These are phyloP conservation scores for Rugonectria rugulosa DNA, from an alignment of 2,329 filamentous ascomycete genomes.

Conservation along the genomic window DNA sequence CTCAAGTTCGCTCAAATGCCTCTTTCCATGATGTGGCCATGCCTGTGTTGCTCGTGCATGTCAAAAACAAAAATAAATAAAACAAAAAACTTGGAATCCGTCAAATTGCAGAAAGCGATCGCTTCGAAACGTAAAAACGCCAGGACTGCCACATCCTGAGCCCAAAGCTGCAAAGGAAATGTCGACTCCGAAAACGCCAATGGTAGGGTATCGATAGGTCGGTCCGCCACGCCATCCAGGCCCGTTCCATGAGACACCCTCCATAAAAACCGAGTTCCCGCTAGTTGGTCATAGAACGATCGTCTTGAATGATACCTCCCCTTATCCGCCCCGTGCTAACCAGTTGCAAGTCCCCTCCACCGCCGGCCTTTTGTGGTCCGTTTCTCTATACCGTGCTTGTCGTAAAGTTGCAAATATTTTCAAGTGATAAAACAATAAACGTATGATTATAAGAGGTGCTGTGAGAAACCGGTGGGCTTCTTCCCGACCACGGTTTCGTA, in stretches of 20 bases:
- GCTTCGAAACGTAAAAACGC: slow-evolving; percentile 31
- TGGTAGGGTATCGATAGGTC: slow-evolving; percentile 41
- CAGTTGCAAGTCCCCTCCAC: slow-evolving; percentile 30
- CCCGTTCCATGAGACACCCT: slow-evolving; percentile 17
- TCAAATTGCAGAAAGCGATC: slow-evolving; percentile 26
- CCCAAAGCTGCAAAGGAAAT: slow-evolving; percentile 11
- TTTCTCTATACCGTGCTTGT: slow-evolving; percentile 41
- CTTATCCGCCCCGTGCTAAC: slow-evolving; percentile 24
- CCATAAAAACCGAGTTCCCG: slow-evolving; percentile 32
- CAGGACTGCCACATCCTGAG: slow-evolving; percentile 16
- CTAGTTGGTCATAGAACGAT: slow-evolving; percentile 33
- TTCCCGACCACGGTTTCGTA: slow-evolving; percentile 10
- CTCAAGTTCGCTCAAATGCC: background rate
- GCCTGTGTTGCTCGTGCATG: slow-evolving; percentile 16
- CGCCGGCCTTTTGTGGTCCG: slow-evolving; percentile 34
- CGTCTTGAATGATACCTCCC: slow-evolving; percentile 42
- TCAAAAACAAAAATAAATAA: too few relatives aligned
- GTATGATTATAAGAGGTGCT: slow-evolving; percentile 24
- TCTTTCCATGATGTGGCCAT: slow-evolving; percentile 18
- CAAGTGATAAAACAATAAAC: slow-evolving; percentile 30
- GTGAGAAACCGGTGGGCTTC: slow-evolving; percentile 8
- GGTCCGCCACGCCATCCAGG: slow-evolving; percentile 31
- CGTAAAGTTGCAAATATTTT: slow-evolving; percentile 37
- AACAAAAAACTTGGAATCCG: slow-evolving; percentile 17
- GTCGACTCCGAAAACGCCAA: slow-evolving; percentile 36